Conservation (phyloP, 371 early-diverging fungal species). For the Lichtheimia ornata region DNA sequence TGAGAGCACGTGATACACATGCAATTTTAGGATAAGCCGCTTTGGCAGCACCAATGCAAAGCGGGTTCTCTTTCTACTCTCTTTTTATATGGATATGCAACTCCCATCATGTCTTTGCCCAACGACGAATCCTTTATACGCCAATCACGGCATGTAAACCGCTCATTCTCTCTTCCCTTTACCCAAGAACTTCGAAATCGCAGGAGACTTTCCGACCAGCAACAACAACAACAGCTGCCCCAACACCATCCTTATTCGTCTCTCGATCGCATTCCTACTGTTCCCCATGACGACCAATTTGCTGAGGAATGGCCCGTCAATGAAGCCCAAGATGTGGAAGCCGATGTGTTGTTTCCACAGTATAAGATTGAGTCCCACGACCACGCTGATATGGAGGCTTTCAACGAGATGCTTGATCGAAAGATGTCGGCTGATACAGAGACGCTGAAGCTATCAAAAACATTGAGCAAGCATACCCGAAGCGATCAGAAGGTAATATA, state of each 20-base stretch:
- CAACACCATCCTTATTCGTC: neutral
- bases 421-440: slow-evolving; percentile 24
- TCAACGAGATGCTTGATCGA: slow-evolving; percentile 30
- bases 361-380: slow-evolving; percentile 16
- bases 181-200: neutral
- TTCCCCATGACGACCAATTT: neutral
- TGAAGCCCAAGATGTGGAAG: slow-evolving; percentile 28
- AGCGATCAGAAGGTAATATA: slow-evolving; percentile 3
- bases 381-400: slow-evolving; percentile 32
- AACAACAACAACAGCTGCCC: neutral
- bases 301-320: neutral
- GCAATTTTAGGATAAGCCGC: too few relatives aligned
- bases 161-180: slow-evolving; percentile 16
- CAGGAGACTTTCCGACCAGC: neutral
- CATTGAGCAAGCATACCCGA: slow-evolving; percentile 28
- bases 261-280: slow-evolving; percentile 3
- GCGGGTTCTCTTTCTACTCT: too few relatives aligned
- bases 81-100: too few relatives aligned
- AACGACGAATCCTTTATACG: slow-evolving; percentile 1
- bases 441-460: slow-evolving; percentile 27
- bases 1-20: too few relatives aligned
- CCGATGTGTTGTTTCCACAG: slow-evolving; percentile 41
- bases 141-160: slow-evolving; percentile 6
- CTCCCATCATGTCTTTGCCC: neutral
- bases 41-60: too few relatives aligned